Evolutionary conservation across 495 filamentous ascomycete genomes (phyloP).

Genomic region (Alectoria sarmentosa): DNA sequence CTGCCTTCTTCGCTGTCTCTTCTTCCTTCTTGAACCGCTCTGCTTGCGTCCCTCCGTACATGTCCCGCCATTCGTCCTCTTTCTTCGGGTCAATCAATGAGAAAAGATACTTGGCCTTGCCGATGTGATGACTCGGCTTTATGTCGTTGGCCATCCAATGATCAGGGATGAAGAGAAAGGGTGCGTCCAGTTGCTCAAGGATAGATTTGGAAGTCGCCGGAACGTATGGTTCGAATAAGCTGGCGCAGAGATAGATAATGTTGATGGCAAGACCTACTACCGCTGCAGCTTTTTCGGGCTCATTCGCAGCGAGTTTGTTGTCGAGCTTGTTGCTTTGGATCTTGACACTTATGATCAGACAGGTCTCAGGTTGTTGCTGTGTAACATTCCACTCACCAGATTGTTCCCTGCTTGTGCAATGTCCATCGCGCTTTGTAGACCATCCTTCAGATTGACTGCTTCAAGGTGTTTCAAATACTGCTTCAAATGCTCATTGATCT

Average conservation of each 20-base stretch:
- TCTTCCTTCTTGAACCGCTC: constrained; percentile 56
- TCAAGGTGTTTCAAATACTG: constrained; percentile 70
- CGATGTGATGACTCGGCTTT: constrained; percentile 70
- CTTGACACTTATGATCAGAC: neutral
- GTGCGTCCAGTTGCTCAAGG: constrained; percentile 60
- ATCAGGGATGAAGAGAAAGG: constrained; percentile 62
- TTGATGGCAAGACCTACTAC: constrained; percentile 80
- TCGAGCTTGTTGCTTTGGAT: constrained; percentile 78
- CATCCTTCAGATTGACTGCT: constrained; percentile 66
- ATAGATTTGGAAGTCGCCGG: constrained; percentile 72
- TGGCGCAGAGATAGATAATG: constrained; percentile 71
- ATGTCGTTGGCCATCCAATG: constrained; percentile 34
- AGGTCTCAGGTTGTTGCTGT: neutral
- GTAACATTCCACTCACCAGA: constrained; percentile 32
- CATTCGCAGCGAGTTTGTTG: constrained; percentile 64
- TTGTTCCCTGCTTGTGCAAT: constrained; percentile 69
- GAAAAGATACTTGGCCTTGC: constrained; percentile 78
- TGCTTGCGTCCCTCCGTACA: constrained; percentile 71
- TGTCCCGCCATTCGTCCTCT: constrained; percentile 71
- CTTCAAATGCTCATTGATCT: constrained; percentile 54
- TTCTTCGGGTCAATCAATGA: constrained; percentile 75
- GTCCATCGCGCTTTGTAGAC: constrained; percentile 61
- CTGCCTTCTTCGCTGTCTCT: constrained; percentile 50
- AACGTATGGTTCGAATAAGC: constrained; percentile 74
- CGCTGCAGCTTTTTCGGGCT: constrained; percentile 65